Conservation (phyloP, 2,329 filamentous ascomycete genomes). For the Venturia nashicola region DNA sequence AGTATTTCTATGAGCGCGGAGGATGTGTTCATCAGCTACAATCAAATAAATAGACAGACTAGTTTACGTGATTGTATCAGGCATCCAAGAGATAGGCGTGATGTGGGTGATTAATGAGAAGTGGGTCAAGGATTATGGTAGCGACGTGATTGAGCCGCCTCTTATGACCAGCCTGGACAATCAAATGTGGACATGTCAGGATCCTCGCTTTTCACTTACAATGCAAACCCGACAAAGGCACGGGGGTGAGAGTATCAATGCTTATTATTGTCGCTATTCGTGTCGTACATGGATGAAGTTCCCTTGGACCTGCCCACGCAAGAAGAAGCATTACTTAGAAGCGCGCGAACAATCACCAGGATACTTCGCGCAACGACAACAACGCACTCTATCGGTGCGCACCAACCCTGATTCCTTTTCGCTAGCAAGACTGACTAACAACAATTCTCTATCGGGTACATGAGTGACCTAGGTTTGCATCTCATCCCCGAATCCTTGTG, state of each 20-base stretch:
- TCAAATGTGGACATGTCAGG: background rate
- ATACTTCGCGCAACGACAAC: background rate
- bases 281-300: background rate
- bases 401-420: slow-evolving; percentile 1
- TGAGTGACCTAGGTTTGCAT: background rate
- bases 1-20: too few species aligned
- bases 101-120: background rate
- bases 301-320: background rate
- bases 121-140: background rate
- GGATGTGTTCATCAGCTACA: too few species aligned
- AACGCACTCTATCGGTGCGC: background rate
- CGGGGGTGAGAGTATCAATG: background rate
- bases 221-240: background rate
- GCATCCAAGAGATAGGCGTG: background rate
- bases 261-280: background rate
- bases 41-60: background rate
- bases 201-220: background rate
- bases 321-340: slow-evolving; percentile 1
- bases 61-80: background rate
- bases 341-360: background rate
- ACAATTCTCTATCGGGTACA: background rate
- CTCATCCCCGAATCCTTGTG: slow-evolving; percentile 27
- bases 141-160: background rate
- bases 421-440: slow-evolving; percentile 2
- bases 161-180: background rate